phyloP scores from a whole-genome alignment of 495 filamentous ascomycete species.

The Xylaria castorea region DNA sequence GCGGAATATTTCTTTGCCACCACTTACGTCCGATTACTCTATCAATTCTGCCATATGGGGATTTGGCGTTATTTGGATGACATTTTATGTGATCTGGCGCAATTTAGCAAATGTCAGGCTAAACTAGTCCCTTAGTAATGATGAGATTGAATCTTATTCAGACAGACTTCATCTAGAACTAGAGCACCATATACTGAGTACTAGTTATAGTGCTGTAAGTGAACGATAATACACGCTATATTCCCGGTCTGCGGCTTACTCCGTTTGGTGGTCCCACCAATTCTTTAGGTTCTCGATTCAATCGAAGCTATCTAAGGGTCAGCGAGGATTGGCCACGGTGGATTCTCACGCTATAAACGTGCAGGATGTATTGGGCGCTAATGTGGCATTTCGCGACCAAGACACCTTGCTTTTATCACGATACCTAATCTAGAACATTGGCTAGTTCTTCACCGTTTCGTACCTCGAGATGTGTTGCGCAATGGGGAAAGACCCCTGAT shows the following conservation, averaged over 20 bases:
- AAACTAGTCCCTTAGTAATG: constrained; percentile 19
- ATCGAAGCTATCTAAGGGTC: constrained; percentile 3
- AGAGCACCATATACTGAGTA: neutral
- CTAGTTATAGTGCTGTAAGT: no score
- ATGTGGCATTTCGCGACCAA: neutral
- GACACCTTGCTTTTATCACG: neutral
- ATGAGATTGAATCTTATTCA: neutral
- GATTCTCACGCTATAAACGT: neutral
- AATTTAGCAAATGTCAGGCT: neutral
- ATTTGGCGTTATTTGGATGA: constrained; percentile 18
- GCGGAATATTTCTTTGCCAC: neutral
- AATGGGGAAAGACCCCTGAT: constrained; percentile 4
- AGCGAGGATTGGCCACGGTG: neutral
- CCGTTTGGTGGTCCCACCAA: neutral
- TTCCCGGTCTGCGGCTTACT: constrained; percentile 4
- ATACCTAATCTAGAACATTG: neutral
- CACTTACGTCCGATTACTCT: neutral
- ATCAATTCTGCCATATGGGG: neutral
- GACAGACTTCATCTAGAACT: constrained; percentile 1
- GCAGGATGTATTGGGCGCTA: constrained; percentile 11
- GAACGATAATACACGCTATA: neutral
- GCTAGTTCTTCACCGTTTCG: neutral
- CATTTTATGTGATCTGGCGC: constrained; percentile 13
- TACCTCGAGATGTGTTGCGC: no score
- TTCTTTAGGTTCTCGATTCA: constrained; percentile 2